phyloP scores from a whole-genome alignment of 1,284 basidiomycete species.

The Rhizoctonia solani region DNA sequence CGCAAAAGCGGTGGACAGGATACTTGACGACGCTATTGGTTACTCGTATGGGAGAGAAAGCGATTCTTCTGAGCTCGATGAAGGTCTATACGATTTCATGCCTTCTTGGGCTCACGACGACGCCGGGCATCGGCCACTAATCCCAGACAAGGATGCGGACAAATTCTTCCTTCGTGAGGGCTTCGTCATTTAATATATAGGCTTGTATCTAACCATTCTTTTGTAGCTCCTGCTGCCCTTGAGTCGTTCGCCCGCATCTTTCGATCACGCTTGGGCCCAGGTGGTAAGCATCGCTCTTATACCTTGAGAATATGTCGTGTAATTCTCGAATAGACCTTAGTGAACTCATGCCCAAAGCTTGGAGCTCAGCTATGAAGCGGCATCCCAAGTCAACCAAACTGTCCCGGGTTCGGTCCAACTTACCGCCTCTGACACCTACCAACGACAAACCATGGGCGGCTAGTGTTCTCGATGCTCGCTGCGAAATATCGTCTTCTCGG shows the following conservation, averaged over 20 bases:
- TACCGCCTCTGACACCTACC: conserved; percentile 15
- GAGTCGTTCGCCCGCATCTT: too few species aligned
- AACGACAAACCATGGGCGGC: neutral
- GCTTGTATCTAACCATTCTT: neutral
- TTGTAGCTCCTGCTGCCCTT: neutral
- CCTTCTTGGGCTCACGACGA: conserved; percentile 30
- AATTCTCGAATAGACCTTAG: neutral
- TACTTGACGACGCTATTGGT: conserved; percentile 1
- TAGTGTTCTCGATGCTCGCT: conserved; percentile 19
- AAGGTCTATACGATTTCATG: conserved; percentile 19
- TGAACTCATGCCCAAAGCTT: neutral
- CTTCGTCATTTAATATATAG: neutral
- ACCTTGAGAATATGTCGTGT: neutral
- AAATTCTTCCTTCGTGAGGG: neutral
- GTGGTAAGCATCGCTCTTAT: too few species aligned
- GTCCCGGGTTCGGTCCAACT: neutral
- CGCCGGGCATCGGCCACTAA: neutral
- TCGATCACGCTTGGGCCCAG: too few species aligned
- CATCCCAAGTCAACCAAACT: neutral
- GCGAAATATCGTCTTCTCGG: neutral
- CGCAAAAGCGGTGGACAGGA: neutral
- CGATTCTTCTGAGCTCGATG: too few species aligned
- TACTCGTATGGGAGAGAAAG: conserved; percentile 3
- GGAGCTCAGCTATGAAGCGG: neutral
- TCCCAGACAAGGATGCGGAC: neutral